A percentile compares a stretch with the other conserved stretches of the same genome.
Conservation (phyloP, 2,329 filamentous ascomycete species). For the Trichoderma simmonsii region DNA sequence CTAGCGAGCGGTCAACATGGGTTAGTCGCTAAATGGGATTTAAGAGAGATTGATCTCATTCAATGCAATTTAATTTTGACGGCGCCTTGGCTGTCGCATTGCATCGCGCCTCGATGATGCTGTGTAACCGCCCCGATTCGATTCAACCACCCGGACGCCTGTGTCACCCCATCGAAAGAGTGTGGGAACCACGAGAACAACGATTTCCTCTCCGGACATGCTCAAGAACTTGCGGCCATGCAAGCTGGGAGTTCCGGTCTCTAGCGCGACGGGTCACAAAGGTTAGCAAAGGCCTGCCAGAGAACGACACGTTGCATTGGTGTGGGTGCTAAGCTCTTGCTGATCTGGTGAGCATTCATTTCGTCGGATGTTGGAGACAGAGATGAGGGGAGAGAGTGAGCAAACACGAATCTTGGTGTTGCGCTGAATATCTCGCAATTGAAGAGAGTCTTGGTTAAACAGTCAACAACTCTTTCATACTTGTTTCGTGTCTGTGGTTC, state of each 20-base stretch:
- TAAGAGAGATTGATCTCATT: background rate
- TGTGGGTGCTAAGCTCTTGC: background rate
- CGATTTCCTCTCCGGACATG: background rate
- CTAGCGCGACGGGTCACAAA: background rate
- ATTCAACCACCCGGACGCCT: background rate
- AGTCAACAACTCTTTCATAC: background rate
- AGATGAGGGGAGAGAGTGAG: background rate
- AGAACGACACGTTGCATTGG: slow-evolving; percentile 13
- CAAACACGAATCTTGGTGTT: background rate
- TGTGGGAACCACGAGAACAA: background rate
- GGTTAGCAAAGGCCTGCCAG: background rate
- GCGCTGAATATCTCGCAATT: background rate
- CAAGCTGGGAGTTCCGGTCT: background rate
- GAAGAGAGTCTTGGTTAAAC: background rate
- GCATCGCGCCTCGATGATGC: background rate
- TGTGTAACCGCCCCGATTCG: background rate
- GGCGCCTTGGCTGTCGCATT: background rate
- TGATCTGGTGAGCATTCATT: background rate
- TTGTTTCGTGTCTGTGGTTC: background rate
- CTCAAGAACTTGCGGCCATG: background rate
- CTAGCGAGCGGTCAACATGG: background rate
- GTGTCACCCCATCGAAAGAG: no score
- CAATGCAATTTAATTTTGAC: background rate
- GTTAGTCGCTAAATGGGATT: background rate
- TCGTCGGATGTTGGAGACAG: background rate